Evolutionary conservation across 2,329 filamentous ascomycete genomes (phyloP).

Genomic region (Aureobasidium sp.): DNA sequence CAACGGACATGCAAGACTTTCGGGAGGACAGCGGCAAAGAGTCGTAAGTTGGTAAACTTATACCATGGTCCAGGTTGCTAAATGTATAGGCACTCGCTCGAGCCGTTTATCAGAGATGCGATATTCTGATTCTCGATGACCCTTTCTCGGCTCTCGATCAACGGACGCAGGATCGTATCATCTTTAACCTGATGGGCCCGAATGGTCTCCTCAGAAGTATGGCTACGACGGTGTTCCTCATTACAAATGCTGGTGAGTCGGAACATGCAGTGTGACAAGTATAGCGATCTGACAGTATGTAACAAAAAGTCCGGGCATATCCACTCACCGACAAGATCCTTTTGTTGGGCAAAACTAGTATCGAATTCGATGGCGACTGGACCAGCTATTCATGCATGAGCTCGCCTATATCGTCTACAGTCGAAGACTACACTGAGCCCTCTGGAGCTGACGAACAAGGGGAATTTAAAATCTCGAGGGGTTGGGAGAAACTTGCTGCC

Average conservation of each 20-base stretch:
- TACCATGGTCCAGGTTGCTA: slow-evolving; percentile 15
- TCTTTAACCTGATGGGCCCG: slow-evolving; percentile 39
- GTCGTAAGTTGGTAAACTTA: slow-evolving; percentile 32
- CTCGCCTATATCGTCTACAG: background rate
- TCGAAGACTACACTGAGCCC: background rate
- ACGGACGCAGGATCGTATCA: slow-evolving; percentile 43
- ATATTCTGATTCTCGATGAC: slow-evolving; percentile 47
- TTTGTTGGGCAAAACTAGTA: background rate
- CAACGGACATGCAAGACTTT: slow-evolving; percentile 45
- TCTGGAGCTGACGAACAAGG: background rate
- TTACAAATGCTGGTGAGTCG: background rate
- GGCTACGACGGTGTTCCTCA: background rate
- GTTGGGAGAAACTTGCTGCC: background rate
- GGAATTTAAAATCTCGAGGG: background rate
- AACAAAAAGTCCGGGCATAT: background rate
- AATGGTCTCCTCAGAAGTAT: slow-evolving; percentile 38
- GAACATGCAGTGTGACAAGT: no score
- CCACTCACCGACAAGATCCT: background rate
- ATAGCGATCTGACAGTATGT: no score
- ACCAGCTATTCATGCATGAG: background rate
- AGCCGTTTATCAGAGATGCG: slow-evolving; percentile 45
- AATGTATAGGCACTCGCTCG: slow-evolving; percentile 43
- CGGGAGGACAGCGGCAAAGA: slow-evolving; percentile 46
- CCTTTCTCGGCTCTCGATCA: slow-evolving; percentile 45
- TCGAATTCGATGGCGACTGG: background rate